Evolutionary conservation across 345 rosid species (phyloP), one percentile per base, ranked within the genome.

Genomic region (Kernera saxatilis): DNA sequence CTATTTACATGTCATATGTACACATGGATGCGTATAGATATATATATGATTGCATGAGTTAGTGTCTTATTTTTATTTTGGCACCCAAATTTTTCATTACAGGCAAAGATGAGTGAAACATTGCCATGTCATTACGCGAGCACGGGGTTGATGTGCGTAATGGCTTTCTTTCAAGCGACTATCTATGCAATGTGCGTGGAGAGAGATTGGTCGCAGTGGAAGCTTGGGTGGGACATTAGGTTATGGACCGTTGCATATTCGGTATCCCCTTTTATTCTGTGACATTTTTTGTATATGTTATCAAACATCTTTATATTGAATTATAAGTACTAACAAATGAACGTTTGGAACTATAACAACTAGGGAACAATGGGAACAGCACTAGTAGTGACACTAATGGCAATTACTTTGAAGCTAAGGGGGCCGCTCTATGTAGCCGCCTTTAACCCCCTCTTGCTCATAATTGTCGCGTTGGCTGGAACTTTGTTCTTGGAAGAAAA

Each of bases 141-240:
- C 78, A 80, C 92, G 5, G 85, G 86, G 18, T 68, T 85, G 48
- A 83, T 82, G 77, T 35, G 71, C 40, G 0, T 78, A 12, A 82
- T 81, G 85, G 87, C 70, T n/a, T 62, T 84, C 3, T 65, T 84
- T 5, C 88, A 87, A 14, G 41, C 81, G 5, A 46, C 55, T 32
- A 54, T 56, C 1, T 67, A 56, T 46, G 86, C 87, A 1, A 32
- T 89, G 6, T 81, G 73, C 55, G 64, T 46, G 6, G 86, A 82
- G 54, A 82, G 71, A 52, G 85, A 84, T 48, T 71, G 81, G 85
- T 15, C 25, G 22, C 81, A 83, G 26, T 87, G 96, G 86, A 89
- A 80, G 61, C 52, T 89, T 27, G 85, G 87, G 1, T 89, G 82
- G 86, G 72, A 87, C 48, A 70, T 84, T 62, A 69, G 82, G 64